Evolutionary conservation across 2,329 filamentous ascomycete species (phyloP).

Genomic region (Cephalotrichum gorgonifer): DNA sequence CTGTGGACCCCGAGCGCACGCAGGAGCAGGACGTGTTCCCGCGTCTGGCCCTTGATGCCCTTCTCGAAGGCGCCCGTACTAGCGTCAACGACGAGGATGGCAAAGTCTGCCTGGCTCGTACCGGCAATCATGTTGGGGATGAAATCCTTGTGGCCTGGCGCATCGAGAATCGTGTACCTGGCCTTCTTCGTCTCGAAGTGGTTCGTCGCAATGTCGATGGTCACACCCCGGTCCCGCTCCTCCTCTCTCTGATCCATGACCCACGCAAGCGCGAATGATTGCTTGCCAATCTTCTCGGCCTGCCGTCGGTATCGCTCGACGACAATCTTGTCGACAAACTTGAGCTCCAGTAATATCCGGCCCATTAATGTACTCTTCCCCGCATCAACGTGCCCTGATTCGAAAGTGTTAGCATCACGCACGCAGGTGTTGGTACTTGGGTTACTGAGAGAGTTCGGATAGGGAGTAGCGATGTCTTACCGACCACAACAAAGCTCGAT

Average conservation of each 20-base stretch:
- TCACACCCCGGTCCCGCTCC: constrained; percentile 82
- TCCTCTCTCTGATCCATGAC: constrained; percentile 88
- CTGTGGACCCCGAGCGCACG: constrained; percentile 84
- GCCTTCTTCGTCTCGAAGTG: constrained; percentile 85
- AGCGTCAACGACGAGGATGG: constrained; percentile 86
- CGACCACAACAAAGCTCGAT: constrained; percentile 87
- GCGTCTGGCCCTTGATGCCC: constrained; percentile 85
- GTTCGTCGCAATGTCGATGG: constrained; percentile 93
- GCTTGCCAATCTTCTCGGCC: constrained; percentile 84
- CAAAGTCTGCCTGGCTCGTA: constrained; percentile 91
- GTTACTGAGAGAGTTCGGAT: not conserved
- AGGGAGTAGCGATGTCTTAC: constrained; percentile 43
- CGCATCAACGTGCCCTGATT: constrained; percentile 82
- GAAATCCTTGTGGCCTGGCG: constrained; percentile 89
- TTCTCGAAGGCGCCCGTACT: constrained; percentile 87
- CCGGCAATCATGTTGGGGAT: constrained; percentile 99
- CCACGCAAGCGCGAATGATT: constrained; percentile 94
- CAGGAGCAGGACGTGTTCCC: constrained; percentile 82
- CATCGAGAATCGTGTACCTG: constrained; percentile 87
- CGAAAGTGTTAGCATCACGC: not conserved
- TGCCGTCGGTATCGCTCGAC: constrained; percentile 82
- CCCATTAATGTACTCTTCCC: constrained; percentile 98
- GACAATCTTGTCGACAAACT: constrained; percentile 78
- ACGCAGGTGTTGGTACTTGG: not conserved
- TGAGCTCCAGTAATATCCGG: constrained; percentile 77